Evolutionary conservation across 23 red algal species (phyloP).

Genomic region (Cyanidiococcus yangmingshanensis): DNA sequence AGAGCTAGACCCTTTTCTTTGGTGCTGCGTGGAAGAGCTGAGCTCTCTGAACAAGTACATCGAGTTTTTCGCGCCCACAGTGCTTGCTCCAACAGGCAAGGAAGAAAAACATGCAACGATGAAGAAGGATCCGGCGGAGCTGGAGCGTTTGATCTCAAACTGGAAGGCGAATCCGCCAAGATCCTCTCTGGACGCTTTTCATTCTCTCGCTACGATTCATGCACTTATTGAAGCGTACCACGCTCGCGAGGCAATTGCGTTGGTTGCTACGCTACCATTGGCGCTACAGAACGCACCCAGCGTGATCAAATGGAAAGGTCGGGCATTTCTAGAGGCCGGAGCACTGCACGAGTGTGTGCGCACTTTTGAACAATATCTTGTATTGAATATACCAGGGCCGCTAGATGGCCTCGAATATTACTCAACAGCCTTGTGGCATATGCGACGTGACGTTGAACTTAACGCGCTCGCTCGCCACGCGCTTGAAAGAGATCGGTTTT

Average conservation of each 20-base stretch:
- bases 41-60: neutral
- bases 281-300: slow-evolving; percentile 43
- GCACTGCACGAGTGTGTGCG: slow-evolving; percentile 43
- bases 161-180: neutral
- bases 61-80: neutral
- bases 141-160: neutral
- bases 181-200: neutral
- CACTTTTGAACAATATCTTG: slow-evolving; percentile 51
- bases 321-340: slow-evolving; percentile 55
- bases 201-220: neutral
- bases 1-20: neutral
- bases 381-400: slow-evolving; percentile 37
- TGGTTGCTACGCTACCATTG: slow-evolving; percentile 38
- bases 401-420: slow-evolving; percentile 82
- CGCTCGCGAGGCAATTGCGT: slow-evolving; percentile 27
- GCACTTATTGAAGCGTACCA: neutral
- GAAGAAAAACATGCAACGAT: neutral
- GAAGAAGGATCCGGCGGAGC: too few relatives aligned
- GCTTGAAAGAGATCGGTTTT: slow-evolving; percentile 34
- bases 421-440: slow-evolving; percentile 92
- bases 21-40: slow-evolving; percentile 11
- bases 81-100: neutral
- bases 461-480: slow-evolving; percentile 46
- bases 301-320: slow-evolving; percentile 37
- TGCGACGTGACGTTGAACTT: slow-evolving; percentile 59